These are phyloP conservation scores for Sporothrix globosa DNA, from an alignment of 2,329 filamentous ascomycete genomes.

Conservation along the genomic window DNA sequence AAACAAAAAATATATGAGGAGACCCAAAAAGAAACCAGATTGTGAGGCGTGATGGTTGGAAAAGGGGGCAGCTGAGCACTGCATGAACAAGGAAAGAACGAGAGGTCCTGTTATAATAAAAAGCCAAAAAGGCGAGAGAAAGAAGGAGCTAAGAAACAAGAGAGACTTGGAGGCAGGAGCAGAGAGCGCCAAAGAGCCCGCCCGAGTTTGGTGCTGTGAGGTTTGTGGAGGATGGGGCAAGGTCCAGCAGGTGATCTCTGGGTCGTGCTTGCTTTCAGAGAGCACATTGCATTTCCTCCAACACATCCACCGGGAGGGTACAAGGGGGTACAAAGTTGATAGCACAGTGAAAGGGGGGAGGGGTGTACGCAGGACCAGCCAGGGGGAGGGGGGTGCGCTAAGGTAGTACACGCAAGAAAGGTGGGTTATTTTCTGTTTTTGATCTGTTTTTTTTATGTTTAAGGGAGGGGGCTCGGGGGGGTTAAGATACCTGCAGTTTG, in stretches of 20 bases:
- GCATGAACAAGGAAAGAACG: conserved; percentile 32
- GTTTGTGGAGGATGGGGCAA: conserved; percentile 27
- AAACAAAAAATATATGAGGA: conserved; percentile 22
- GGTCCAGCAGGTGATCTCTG: conserved; percentile 36
- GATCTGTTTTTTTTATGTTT: too few species aligned
- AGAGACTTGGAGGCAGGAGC: conserved; percentile 13
- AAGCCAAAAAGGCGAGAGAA: conserved; percentile 20
- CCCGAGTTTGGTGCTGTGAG: conserved; percentile 22
- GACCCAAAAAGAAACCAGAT: conserved; percentile 26
- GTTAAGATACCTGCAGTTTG: conserved; percentile 11
- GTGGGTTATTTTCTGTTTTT: conserved; percentile 1
- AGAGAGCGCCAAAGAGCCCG: conserved; percentile 24
- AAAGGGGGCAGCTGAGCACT: conserved; percentile 34
- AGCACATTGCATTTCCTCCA: conserved; percentile 29
- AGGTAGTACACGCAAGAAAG: not conserved
- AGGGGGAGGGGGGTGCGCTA: conserved; percentile 25
- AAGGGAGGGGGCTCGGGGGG: not conserved
- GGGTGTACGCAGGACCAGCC: not conserved
- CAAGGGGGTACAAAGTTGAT: conserved; percentile 36
- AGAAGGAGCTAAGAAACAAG: conserved; percentile 8
- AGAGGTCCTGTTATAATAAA: conserved; percentile 34
- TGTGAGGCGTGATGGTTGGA: conserved; percentile 9
- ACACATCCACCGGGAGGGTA: conserved; percentile 32
- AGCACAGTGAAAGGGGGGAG: conserved; percentile 32
- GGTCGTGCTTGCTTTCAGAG: conserved; percentile 28